phyloP scores from a whole-genome alignment of 805 yeast genomes.

The Ogataea methanolica region DNA sequence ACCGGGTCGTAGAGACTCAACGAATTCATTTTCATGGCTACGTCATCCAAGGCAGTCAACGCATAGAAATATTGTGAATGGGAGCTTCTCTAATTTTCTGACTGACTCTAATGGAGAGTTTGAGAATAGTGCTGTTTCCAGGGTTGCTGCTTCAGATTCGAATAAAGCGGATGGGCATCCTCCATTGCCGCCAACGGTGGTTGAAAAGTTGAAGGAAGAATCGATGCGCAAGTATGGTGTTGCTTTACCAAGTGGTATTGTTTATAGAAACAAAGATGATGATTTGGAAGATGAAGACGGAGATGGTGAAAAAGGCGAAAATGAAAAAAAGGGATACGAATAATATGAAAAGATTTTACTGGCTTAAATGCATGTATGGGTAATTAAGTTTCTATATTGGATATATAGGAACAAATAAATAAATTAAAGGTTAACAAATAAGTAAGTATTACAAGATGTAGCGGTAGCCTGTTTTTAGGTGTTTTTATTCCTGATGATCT shows the following conservation, averaged over 20 bases:
- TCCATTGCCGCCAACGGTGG: not conserved
- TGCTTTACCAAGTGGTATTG: slow-evolving; percentile 20
- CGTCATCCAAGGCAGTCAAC: too few relatives aligned
- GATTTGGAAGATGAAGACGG: not conserved
- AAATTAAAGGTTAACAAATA: not conserved
- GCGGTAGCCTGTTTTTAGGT: too few relatives aligned
- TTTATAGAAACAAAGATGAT: slow-evolving; percentile 1
- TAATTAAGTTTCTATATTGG: not conserved
- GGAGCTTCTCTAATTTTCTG: too few relatives aligned
- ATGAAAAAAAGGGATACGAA: not conserved
- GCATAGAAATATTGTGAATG: too few relatives aligned
- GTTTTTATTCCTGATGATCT: not conserved
- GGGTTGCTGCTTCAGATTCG: not conserved
- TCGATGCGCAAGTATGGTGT: slow-evolving; percentile 17
- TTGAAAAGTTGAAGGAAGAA: slow-evolving; percentile 3
- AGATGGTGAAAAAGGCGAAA: not conserved
- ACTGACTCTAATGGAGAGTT: too few relatives aligned
- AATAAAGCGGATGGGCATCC: not conserved
- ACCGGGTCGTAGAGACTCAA: too few relatives aligned
- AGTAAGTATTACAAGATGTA: not conserved
- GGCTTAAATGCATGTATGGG: not conserved
- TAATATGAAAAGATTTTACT: not conserved
- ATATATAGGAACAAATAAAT: not conserved
- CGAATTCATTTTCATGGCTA: too few relatives aligned
- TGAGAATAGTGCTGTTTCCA: not conserved